A percentile compares a stretch with the other conserved stretches of the same genome.
Conservation (phyloP, 1,284 basidiomycete species). For the Moesziomyces parantarcticus region DNA sequence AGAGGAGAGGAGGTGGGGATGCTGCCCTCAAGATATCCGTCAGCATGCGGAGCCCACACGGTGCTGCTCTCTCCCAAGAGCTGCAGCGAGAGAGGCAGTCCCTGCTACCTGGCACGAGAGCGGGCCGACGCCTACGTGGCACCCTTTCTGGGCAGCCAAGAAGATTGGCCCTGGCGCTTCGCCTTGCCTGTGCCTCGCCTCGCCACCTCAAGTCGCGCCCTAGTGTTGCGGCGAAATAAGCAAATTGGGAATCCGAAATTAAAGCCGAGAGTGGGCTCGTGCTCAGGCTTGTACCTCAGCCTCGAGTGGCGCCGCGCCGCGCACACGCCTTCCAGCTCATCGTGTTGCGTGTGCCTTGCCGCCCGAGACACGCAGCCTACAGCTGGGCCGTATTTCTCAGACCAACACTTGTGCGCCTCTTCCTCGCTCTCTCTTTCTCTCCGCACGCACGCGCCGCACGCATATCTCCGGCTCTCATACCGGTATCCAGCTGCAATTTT, state of each 20-base stretch:
- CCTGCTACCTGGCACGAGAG: not conserved
- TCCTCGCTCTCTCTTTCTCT: too few relatives aligned
- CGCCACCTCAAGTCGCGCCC: not conserved
- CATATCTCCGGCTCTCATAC: not conserved
- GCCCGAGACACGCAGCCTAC: slow-evolving; percentile 11
- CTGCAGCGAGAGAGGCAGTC: too few relatives aligned
- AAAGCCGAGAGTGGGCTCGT: slow-evolving; percentile 8
- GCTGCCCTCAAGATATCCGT: slow-evolving; percentile 8
- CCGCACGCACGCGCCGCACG: too few relatives aligned
- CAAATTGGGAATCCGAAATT: not conserved
- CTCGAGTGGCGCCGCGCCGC: not conserved
- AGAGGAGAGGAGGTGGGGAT: not conserved
- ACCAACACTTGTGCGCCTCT: slow-evolving; percentile 7
- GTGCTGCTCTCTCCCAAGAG: too few relatives aligned
- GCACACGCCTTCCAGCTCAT: slow-evolving; percentile 13
- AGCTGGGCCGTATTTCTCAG: slow-evolving; percentile 2
- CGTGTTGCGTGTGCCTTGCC: slow-evolving; percentile 7
- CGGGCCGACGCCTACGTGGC: slow-evolving; percentile 13
- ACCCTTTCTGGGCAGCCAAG: not conserved
- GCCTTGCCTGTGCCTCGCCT: not conserved
- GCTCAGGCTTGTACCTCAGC: not conserved
- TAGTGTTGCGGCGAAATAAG: not conserved
- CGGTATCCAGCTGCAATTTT: not conserved
- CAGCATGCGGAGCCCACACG: not conserved
- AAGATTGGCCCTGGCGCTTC: not conserved